phyloP scores from a whole-genome alignment of 441 rosid genomes.

The Pelargonium exstipulatum region DNA sequence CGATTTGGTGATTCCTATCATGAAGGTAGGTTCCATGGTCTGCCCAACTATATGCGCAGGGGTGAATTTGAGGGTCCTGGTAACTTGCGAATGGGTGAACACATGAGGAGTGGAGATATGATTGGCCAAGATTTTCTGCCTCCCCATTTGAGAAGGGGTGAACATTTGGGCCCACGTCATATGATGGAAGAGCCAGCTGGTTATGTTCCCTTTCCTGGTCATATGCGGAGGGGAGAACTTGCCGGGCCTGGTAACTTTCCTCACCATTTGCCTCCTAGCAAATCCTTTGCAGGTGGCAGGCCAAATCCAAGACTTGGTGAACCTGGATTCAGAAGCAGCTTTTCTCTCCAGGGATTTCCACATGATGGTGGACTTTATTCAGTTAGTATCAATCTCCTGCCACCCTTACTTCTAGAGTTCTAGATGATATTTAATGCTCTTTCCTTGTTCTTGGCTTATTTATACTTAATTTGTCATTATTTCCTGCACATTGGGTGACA shows the following conservation, averaged over 20 bases:
- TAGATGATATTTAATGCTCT: neutral
- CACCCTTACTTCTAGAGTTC: neutral
- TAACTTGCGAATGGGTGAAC: slow-evolving; percentile 29
- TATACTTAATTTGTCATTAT: neutral
- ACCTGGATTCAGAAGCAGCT: slow-evolving; percentile 57
- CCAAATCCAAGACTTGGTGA: slow-evolving; percentile 43
- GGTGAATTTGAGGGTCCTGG: slow-evolving; percentile 54
- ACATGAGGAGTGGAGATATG: slow-evolving; percentile 33
- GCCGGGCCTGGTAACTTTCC: slow-evolving; percentile 27
- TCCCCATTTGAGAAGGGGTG: slow-evolving; percentile 44
- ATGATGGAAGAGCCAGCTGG: slow-evolving; percentile 38
- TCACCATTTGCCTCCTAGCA: slow-evolving; percentile 11
- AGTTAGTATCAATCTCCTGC: slow-evolving; percentile 30
- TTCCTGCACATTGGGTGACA: neutral
- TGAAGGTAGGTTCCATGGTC: slow-evolving; percentile 39
- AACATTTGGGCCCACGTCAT: slow-evolving; percentile 43
- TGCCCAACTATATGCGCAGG: slow-evolving; percentile 38
- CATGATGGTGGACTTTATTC: slow-evolving; percentile 40
- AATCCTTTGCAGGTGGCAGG: slow-evolving; percentile 20
- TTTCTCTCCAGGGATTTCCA: slow-evolving; percentile 39
- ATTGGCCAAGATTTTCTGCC: slow-evolving; percentile 41
- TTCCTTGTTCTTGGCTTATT: neutral
- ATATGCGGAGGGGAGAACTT: slow-evolving; percentile 37
- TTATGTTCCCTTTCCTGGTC: slow-evolving; percentile 43
- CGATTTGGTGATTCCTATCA: slow-evolving; percentile 40